phyloP scores from a whole-genome alignment of 768 basidiomycete genomes.

The Trichaptum fuscoviolaceum region DNA sequence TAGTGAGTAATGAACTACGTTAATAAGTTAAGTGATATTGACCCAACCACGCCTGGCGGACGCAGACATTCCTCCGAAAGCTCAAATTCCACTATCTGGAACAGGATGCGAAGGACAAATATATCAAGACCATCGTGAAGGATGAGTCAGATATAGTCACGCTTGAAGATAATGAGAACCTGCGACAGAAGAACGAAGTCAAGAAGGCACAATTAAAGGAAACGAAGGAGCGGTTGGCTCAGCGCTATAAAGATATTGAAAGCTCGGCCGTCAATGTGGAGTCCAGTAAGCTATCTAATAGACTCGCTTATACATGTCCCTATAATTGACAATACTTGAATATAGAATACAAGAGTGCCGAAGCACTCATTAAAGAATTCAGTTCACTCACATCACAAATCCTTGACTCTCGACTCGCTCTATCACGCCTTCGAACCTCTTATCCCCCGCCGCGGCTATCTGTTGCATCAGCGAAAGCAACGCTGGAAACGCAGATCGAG shows the following conservation, averaged over 20 bases:
- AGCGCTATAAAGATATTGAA: slow-evolving; percentile 57
- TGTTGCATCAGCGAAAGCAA: slow-evolving; percentile 63
- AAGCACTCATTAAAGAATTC: slow-evolving; percentile 47
- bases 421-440: slow-evolving; percentile 75
- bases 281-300: slow-evolving; percentile 44
- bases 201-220: slow-evolving; percentile 67
- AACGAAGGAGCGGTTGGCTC: slow-evolving; percentile 56
- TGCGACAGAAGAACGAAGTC: slow-evolving; percentile 52
- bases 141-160: slow-evolving; percentile 79
- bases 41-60: neutral
- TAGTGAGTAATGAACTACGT: neutral
- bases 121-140: slow-evolving; percentile 80
- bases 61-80: slow-evolving; percentile 65
- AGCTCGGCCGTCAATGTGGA: slow-evolving; percentile 65
- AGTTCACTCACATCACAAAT: slow-evolving; percentile 67
- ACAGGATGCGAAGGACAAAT: slow-evolving; percentile 87
- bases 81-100: slow-evolving; percentile 89
- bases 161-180: slow-evolving; percentile 70
- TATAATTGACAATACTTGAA: neutral
- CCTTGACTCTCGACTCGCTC: slow-evolving; percentile 73
- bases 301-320: neutral
- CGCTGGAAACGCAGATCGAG: slow-evolving; percentile 68
- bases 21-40: neutral
- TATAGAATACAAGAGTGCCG: slow-evolving; percentile 57
- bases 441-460: slow-evolving; percentile 81